phyloP scores from a whole-genome alignment of 768 basidiomycete genomes.

The Pisolithus marmoratus region DNA sequence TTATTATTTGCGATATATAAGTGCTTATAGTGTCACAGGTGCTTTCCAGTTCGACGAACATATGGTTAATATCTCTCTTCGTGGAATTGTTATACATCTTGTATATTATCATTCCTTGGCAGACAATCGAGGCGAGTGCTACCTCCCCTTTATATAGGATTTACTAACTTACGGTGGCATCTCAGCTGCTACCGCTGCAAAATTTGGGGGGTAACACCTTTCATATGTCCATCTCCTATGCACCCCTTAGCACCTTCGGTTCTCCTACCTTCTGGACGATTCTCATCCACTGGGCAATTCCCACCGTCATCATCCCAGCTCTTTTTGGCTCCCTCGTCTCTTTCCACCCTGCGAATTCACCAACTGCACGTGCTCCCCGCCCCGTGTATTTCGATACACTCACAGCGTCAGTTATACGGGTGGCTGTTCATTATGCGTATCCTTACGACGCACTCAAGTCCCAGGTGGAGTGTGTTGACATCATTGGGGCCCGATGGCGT shows the following conservation, averaged over 20 bases:
- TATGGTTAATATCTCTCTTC: conserved; percentile 51
- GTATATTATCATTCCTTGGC: conserved; percentile 50
- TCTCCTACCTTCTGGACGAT: conserved; percentile 46
- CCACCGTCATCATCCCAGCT: conserved; percentile 53
- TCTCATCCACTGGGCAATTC: conserved; percentile 58
- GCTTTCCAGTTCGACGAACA: conserved; percentile 58
- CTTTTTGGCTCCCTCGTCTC: conserved; percentile 56
- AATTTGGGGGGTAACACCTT: conserved; percentile 3
- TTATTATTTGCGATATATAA: not conserved
- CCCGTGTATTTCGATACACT: conserved; percentile 48
- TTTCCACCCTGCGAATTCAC: conserved; percentile 43
- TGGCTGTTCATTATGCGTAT: conserved; percentile 57
- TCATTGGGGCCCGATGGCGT: conserved; percentile 51
- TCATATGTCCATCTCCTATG: conserved; percentile 37
- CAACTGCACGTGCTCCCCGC: conserved; percentile 17
- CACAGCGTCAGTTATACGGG: conserved; percentile 56
- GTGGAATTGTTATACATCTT: conserved; percentile 53
- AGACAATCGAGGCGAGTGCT: conserved; percentile 33
- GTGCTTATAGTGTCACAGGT: conserved; percentile 30
- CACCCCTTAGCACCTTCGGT: conserved; percentile 41
- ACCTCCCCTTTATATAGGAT: not conserved
- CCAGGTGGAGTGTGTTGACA: conserved; percentile 38
- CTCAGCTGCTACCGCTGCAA: conserved; percentile 14
- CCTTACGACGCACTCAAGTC: conserved; percentile 33
- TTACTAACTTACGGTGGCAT: conserved; percentile 2